phyloP scores from a whole-genome alignment of 352 stramenopile genomes.

The Globisporangium paroecandrum region DNA sequence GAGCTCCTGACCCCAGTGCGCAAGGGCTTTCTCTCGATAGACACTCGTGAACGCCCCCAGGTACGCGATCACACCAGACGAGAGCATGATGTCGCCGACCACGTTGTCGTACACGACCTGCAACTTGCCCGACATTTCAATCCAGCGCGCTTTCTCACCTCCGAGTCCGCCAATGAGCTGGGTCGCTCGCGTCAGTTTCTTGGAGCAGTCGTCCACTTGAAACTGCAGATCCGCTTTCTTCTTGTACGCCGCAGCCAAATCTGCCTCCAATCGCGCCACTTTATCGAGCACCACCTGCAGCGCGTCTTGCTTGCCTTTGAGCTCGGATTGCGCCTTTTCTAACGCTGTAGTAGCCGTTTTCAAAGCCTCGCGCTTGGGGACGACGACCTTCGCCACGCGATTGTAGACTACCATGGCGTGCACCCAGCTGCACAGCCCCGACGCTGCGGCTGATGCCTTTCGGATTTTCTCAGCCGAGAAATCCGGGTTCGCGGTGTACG shows the following conservation, averaged over 20 bases:
- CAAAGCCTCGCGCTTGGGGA: conserved; percentile 90
- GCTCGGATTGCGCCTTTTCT: conserved; percentile 76
- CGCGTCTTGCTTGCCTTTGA: conserved; percentile 89
- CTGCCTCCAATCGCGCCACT: conserved; percentile 83
- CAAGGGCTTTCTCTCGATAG: conserved; percentile 89
- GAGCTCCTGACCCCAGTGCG: conserved; percentile 72
- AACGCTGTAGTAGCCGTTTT: conserved; percentile 87
- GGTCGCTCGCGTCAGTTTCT: conserved; percentile 90
- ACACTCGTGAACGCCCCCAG: conserved; percentile 90
- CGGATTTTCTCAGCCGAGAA: conserved; percentile 94
- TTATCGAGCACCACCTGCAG: conserved; percentile 93
- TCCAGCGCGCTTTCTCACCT: conserved; percentile 92
- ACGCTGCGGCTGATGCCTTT: conserved; percentile 93
- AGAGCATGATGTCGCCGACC: conserved; percentile 92
- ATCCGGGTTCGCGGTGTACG: conserved; percentile 83
- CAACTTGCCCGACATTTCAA: conserved; percentile 83
- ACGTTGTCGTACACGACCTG: conserved; percentile 90
- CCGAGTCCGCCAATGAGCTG: conserved; percentile 92
- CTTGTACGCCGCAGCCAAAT: conserved; percentile 89
- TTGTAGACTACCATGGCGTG: conserved; percentile 97
- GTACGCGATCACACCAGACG: conserved; percentile 93
- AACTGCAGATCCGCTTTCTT: conserved; percentile 90
- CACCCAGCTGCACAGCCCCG: conserved; percentile 93
- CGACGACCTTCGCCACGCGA: conserved; percentile 90
- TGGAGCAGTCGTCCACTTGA: conserved; percentile 91